Evolutionary conservation across 441 rosid genomes (phyloP), one percentile per base, ranked within the genome.

Genomic region (Erodium moschatum): DNA sequence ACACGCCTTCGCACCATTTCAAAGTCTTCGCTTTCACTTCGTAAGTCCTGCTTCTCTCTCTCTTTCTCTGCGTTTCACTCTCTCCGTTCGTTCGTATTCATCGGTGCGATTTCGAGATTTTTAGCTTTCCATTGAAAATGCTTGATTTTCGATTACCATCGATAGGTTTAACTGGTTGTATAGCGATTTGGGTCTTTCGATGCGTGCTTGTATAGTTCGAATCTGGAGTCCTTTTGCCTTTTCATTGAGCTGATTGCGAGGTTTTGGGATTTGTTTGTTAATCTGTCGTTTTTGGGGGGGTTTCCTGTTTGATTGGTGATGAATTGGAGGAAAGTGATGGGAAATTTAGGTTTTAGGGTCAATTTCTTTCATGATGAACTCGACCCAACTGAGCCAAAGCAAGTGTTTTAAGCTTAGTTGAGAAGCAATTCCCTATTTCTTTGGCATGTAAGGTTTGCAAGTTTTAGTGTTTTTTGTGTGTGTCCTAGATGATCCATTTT

Each of bases 1-100:
- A 60, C 64, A 60, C 27, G 31, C 21, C 64, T 60, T 33, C 66
- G 8, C 66, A 19, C 40, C 35, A 11, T 44, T 69, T 24, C 21
- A 50, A 50, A 50, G 58, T 15, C 19, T 15, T 50, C 58, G 58
- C 58, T 50, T 50, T 50, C 58, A 50, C 58, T 50, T 50, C 18
- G 58, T 50, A 50, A 50, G 58, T 50, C n/a, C 58, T 50, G 18
- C 18, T 50, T 50, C 18, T 46, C 58, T 12, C 56, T 50, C 18
- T 50, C 58, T 12, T 16, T 50, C 18, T 50, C 58, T 50, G 18
- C 18, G 13, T 50, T 6, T 46, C 58, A 2, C 56, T 50, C 18
- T 50, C 19, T 5, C 27, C 27, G 27, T 24, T 24, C 27, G 6
- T 13, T 50, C 13, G 0, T 15, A 12, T 50, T 50, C 44, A 38